Base-by-base conservation (phyloP, 2,329 filamentous ascomycete genomes). In the Ceratocystis colombiana region DNA sequence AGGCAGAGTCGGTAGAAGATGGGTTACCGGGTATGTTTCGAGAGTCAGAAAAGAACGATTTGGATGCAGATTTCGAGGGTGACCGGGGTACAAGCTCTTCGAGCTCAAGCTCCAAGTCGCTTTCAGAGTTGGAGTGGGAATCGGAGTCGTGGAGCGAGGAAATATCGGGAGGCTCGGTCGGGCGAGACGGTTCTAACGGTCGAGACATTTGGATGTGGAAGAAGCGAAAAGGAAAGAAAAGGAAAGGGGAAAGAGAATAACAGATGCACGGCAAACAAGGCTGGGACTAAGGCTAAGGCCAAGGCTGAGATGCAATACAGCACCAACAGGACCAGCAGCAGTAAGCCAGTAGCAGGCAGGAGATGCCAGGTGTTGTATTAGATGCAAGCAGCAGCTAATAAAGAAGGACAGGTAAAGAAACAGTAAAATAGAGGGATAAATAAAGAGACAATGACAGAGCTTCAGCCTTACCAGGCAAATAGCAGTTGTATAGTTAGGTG, bases 41-140 rank as follows among this genome's bases (percentile, higher is more conserved):
- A n/a, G 37, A 74, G 73, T 50, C 46, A 30, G 28, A 50, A 30
- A 71, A 55, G 72, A 68, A 61, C 72, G 73, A 62, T 73, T 71
- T 68, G 73, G 69, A 70, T 75, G 72, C 71, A 17, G 62, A 71
- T 44, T 72, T 72, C 22, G 73, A 74, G 67, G 73, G 73, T 10
- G 55, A 59, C 6, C 55, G 55, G 66, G 89, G 88, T 73, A 92
- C 88, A 70, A 94, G 85, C 79, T 93, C 89, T 72, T 90, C 82
- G 71, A 90, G 81, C 71, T 92, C 88, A 72, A 94, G 80, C 69
- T 89, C 87, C 71, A 87, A 83, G 74, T 93, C 88, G 69, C 85
- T 79, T 72, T 59, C 33, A n/a, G 64, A 61, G 44, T 57, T 28
- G 25, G 64, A 61, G 25, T 59, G 30, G 25, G 62, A 64, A 37